Conservation (phyloP, 164 flowering plant genomes). For the Liquidambar formosana region DNA sequence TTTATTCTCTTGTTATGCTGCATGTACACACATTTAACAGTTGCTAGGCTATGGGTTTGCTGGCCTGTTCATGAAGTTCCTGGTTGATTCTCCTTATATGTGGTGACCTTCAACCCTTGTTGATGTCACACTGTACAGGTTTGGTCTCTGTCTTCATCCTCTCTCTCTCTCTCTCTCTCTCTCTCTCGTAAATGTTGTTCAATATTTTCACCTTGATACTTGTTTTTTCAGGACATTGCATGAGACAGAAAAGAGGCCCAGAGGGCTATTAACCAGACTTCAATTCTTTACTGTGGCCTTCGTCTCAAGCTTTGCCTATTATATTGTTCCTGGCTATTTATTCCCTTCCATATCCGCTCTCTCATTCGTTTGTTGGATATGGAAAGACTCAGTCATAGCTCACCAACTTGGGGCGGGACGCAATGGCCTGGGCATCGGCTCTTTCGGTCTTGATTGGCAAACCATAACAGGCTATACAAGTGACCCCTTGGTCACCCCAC, state of each 20-base stretch:
- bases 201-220: too few species aligned
- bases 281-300: constrained; percentile 39
- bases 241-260: too few species aligned
- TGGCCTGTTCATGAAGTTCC: constrained; percentile 25
- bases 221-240: too few species aligned
- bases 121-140: constrained; percentile 31
- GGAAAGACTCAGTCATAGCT: constrained; percentile 36
- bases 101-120: constrained; percentile 35
- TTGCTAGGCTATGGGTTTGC: constrained; percentile 28
- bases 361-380: constrained; percentile 44
- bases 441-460: too few species aligned
- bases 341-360: constrained; percentile 39
- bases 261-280: constrained; percentile 35
- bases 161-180: neutral
- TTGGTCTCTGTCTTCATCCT: constrained; percentile 5
- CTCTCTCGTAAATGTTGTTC: neutral
- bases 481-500: too few species aligned
- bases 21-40: too few species aligned
- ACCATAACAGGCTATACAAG: too few species aligned
- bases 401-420: constrained; percentile 49
- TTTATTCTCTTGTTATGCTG: too few species aligned
- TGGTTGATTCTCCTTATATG: too few species aligned
- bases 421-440: too few species aligned
- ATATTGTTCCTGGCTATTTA: constrained; percentile 29
- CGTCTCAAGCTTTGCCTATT: constrained; percentile 32